These are phyloP conservation scores for Populus hybrid DNA, from an alignment of 441 rosid genomes.

Conservation along the genomic window DNA sequence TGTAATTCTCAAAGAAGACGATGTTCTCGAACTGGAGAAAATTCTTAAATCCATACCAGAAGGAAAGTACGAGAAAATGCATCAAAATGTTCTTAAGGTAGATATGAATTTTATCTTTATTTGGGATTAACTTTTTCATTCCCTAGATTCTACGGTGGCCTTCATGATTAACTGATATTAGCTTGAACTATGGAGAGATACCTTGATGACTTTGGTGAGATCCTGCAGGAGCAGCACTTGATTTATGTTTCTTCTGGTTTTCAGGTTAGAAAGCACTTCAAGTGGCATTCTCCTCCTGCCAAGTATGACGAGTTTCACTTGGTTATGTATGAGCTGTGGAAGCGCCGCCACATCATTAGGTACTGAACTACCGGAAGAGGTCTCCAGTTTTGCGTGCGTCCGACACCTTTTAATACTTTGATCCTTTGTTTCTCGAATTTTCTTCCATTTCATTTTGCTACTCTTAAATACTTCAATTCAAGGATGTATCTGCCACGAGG, in stretches of 20 bases:
- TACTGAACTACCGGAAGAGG: neutral
- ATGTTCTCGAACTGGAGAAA: constrained; percentile 22
- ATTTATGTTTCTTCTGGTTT: no score
- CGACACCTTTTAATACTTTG: neutral
- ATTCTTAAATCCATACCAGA: constrained; percentile 23
- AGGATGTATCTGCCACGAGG: no score
- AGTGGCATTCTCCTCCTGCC: neutral
- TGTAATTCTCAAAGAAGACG: constrained; percentile 22
- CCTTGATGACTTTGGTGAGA: no score
- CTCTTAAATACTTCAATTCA: no score
- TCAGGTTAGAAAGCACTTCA: neutral
- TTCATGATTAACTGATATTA: no score
- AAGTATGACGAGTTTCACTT: neutral
- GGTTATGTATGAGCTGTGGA: neutral
- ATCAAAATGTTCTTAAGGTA: constrained; percentile 28
- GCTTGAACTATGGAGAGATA: no score
- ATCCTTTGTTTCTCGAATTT: neutral
- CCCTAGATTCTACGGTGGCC: no score
- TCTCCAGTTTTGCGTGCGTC: neutral
- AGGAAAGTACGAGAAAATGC: constrained; percentile 10
- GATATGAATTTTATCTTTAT: neutral
- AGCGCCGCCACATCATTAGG: neutral
- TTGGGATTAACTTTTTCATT: no score
- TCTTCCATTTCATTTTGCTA: neutral
- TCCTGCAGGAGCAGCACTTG: no score